These are phyloP conservation scores for Fusarium sp. DNA, from an alignment of 2,329 filamentous ascomycete species.

Conservation along the genomic window DNA sequence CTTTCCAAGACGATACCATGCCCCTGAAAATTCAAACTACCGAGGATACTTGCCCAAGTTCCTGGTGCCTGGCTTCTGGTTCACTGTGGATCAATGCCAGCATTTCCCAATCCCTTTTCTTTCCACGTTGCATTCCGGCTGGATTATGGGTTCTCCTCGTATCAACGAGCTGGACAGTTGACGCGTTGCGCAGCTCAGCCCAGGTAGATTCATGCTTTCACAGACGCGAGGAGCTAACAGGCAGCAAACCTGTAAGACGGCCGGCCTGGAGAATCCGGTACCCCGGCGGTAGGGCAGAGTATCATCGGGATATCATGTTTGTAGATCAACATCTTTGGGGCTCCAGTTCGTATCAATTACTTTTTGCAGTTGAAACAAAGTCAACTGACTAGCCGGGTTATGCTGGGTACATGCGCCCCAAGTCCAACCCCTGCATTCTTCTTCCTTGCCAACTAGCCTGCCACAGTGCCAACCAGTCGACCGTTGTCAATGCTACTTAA, in stretches of 20 bases:
- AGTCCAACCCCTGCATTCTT: neutral
- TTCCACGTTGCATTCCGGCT: slow-evolving; percentile 8
- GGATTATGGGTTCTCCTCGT: neutral
- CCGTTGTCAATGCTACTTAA: slow-evolving; percentile 7
- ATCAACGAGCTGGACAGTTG: neutral
- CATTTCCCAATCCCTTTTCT: neutral
- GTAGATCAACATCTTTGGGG: slow-evolving; percentile 24
- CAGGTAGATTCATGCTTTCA: neutral
- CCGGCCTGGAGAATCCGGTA: neutral
- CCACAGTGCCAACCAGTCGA: neutral
- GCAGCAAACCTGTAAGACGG: slow-evolving; percentile 6
- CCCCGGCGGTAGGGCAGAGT: slow-evolving; percentile 5
- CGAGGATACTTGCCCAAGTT: neutral
- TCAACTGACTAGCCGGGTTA: neutral
- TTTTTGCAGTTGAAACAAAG: neutral
- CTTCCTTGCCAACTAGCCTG: slow-evolving; percentile 2
- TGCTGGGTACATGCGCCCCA: neutral
- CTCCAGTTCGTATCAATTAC: neutral
- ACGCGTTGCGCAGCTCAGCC: neutral
- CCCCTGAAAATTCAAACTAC: slow-evolving; percentile 20
- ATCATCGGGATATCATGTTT: neutral
- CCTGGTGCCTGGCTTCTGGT: neutral
- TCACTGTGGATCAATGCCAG: neutral
- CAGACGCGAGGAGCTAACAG: neutral
- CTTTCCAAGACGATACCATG: neutral